Percentiles rank a stretch among this genome's conserved stretches.
These are phyloP conservation scores for Debaryomyces psychrophilus DNA, from an alignment of 1,139 yeast species.

Conservation along the genomic window DNA sequence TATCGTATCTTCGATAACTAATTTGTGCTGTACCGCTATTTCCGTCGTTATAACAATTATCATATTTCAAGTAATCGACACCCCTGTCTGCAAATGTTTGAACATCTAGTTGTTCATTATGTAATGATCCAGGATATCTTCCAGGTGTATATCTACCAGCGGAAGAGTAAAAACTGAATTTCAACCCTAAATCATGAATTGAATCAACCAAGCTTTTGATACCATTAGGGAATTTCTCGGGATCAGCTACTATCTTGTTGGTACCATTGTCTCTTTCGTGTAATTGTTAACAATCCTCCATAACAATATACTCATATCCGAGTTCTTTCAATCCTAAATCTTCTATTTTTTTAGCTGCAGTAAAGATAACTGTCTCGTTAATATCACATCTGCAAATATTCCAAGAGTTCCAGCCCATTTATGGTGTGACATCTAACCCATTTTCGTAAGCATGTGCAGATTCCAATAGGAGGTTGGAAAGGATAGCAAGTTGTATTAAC, in stretches of 20 bases:
- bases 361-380: slow-evolving; percentile 22
- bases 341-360: slow-evolving; percentile 22
- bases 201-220: slow-evolving; percentile 23
- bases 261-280: slow-evolving; percentile 13
- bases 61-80: slow-evolving; percentile 33
- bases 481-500: neutral
- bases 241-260: slow-evolving; percentile 16
- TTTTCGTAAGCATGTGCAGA: slow-evolving; percentile 17
- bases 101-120: slow-evolving; percentile 28
- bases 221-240: slow-evolving; percentile 28
- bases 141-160: slow-evolving; percentile 33
- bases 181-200: slow-evolving; percentile 25
- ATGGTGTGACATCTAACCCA: slow-evolving; percentile 27
- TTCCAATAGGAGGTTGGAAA: neutral
- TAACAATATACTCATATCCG: slow-evolving; percentile 29
- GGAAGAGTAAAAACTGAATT: slow-evolving; percentile 31
- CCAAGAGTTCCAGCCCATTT: slow-evolving; percentile 35
- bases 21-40: slow-evolving; percentile 23
- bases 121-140: slow-evolving; percentile 29
- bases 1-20: slow-evolving; percentile 24
- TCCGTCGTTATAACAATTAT: slow-evolving; percentile 30
- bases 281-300: slow-evolving; percentile 30
- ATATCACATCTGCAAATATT: slow-evolving; percentile 28
- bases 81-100: slow-evolving; percentile 27
- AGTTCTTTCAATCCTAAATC: slow-evolving; percentile 24